Conservation (phyloP, 495 filamentous ascomycete species). For the Copromyces sp. region DNA sequence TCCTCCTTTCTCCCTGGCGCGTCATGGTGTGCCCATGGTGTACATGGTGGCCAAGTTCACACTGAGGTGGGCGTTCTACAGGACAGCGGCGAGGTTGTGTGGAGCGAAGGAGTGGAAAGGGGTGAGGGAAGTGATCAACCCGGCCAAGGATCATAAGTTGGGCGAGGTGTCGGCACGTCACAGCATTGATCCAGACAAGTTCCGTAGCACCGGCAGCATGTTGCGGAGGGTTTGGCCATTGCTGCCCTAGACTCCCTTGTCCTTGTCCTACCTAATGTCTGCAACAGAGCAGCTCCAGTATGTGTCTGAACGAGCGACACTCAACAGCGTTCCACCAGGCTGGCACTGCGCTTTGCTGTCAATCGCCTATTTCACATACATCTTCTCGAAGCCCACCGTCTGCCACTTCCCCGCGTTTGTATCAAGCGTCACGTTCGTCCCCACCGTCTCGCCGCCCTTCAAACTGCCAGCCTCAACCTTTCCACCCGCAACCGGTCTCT, state of each 20-base stretch:
- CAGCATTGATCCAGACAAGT: slow-evolving; percentile 29
- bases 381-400: slow-evolving; percentile 8
- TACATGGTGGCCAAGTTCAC: slow-evolving; percentile 46
- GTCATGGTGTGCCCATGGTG: slow-evolving; percentile 25
- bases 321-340: not conserved
- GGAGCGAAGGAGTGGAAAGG: slow-evolving; percentile 11
- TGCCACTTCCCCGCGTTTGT: slow-evolving; percentile 30
- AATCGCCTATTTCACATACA: not conserved
- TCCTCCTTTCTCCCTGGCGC: slow-evolving; percentile 20
- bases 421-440: slow-evolving; percentile 38
- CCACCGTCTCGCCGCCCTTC: slow-evolving; percentile 33
- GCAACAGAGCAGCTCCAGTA: not conserved
- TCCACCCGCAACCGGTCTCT: slow-evolving; percentile 35
- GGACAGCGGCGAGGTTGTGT: slow-evolving; percentile 31
- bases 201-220: slow-evolving; percentile 5
- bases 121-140: slow-evolving; percentile 43
- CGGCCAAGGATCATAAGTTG: slow-evolving; percentile 37
- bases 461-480: slow-evolving; percentile 34
- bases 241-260: not conserved
- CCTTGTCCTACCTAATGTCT: not conserved
- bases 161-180: slow-evolving; percentile 38
- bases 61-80: slow-evolving; percentile 40
- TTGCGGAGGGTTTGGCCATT: not conserved
- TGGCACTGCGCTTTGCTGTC: not conserved
- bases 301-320: not conserved